Conservation (phyloP, 179 eudicot species). For the Heliamphora pulchella region DNA sequence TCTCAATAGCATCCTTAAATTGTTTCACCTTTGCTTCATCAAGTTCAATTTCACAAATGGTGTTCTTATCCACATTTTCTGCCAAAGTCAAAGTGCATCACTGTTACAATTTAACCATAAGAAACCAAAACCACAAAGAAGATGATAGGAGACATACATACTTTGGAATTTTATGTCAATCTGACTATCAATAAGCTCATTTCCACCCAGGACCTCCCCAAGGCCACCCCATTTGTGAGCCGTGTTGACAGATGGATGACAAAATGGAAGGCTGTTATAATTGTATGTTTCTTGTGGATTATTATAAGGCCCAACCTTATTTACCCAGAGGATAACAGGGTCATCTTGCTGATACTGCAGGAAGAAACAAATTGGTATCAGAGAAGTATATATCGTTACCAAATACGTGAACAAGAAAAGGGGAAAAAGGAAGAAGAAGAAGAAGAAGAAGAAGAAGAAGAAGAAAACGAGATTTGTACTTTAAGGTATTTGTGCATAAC, state of each 20-base stretch:
- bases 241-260: conserved; percentile 50
- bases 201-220: conserved; percentile 95
- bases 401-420: not conserved
- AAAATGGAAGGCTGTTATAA: conserved; percentile 88
- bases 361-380: conserved; percentile 11
- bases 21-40: conserved; percentile 66
- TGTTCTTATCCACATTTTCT: conserved; percentile 55
- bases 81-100: conserved; percentile 23
- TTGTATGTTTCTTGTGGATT: conserved; percentile 97
- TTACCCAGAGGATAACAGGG: conserved; percentile 81
- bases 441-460: too few species aligned
- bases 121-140: conserved; percentile 2
- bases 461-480: not conserved
- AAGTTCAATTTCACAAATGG: conserved; percentile 64
- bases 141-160: conserved; percentile 28
- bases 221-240: conserved; percentile 96
- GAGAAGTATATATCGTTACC: conserved; percentile 12
- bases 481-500: not conserved
- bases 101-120: conserved; percentile 5
- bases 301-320: conserved; percentile 91
- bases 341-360: conserved; percentile 64
- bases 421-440: not conserved
- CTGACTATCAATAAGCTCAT: conserved; percentile 92
- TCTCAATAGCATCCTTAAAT: conserved; percentile 79
- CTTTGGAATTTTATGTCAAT: conserved; percentile 65